phyloP scores from a whole-genome alignment of 345 rosid genomes.

The Clausena lansium region DNA sequence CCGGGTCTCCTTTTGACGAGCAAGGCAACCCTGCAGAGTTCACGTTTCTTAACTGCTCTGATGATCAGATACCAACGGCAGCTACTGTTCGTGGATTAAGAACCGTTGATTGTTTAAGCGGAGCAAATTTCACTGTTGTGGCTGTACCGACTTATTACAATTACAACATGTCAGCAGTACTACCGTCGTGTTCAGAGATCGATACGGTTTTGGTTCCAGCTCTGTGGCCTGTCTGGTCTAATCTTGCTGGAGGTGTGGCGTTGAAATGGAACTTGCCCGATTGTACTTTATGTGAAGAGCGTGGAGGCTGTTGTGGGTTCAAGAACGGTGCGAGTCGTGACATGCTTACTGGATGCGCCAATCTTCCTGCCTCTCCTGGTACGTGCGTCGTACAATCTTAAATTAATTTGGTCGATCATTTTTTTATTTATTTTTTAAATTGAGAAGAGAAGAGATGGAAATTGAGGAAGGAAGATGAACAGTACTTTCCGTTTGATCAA shows the following conservation, averaged over 20 bases:
- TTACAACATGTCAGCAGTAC: neutral
- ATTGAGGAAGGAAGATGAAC: too few relatives aligned
- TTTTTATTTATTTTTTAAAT: too few relatives aligned
- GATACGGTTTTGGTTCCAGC: slow-evolving; percentile 20
- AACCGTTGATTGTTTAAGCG: slow-evolving; percentile 38
- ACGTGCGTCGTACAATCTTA: neutral
- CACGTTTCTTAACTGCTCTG: slow-evolving; percentile 38
- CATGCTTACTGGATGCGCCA: slow-evolving; percentile 27
- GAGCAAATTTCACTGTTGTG: slow-evolving; percentile 23
- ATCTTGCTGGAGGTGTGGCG: neutral
- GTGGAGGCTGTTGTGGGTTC: slow-evolving; percentile 38
- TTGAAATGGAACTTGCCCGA: slow-evolving; percentile 42
- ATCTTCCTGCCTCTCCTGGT: slow-evolving; percentile 12
- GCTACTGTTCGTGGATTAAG: neutral
- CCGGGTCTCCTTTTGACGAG: slow-evolving; percentile 23
- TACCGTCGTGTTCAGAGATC: slow-evolving; percentile 18
- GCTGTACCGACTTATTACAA: slow-evolving; percentile 11
- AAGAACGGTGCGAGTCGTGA: neutral
- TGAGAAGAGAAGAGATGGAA: neutral
- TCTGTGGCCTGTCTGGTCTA: slow-evolving; percentile 2
- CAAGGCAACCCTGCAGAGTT: neutral
- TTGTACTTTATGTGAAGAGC: slow-evolving; percentile 34
- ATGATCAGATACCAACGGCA: neutral
- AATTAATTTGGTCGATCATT: too few relatives aligned
- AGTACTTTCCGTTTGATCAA: neutral